These are phyloP conservation scores for Vairimorpha necatrix DNA, from an alignment of 371 early-diverging fungal species.

Conservation along the genomic window DNA sequence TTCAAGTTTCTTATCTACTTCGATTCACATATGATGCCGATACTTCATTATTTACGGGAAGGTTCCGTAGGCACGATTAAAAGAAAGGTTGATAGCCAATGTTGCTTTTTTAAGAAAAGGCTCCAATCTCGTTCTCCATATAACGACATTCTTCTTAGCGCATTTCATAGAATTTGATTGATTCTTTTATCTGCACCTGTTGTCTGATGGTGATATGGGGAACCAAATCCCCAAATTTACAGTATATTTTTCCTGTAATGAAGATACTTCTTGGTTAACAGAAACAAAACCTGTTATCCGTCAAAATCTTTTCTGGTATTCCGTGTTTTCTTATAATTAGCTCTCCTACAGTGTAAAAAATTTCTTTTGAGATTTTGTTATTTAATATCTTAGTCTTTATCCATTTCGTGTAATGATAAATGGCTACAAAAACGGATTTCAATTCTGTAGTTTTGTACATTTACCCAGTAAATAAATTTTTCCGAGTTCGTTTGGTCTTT, in stretches of 20 bases:
- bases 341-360: slow-evolving; percentile 49
- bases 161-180: slow-evolving; percentile 14
- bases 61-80: too few species aligned
- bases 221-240: background rate
- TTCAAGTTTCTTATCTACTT: too few species aligned
- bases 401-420: slow-evolving; percentile 65
- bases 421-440: slow-evolving; percentile 63
- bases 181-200: slow-evolving; percentile 16
- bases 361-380: slow-evolving; percentile 41
- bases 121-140: background rate
- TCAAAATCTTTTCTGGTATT: slow-evolving; percentile 51
- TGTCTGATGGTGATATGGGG: background rate
- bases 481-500: slow-evolving; percentile 46
- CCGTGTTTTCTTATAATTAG: slow-evolving; percentile 41
- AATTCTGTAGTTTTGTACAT: slow-evolving; percentile 53
- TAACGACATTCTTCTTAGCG: background rate
- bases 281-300: slow-evolving; percentile 64
- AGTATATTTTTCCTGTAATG: background rate
- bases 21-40: too few species aligned
- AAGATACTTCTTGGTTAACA: background rate
- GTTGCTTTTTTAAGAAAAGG: too few species aligned
- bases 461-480: slow-evolving; percentile 64
- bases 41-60: too few species aligned
- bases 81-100: too few species aligned
- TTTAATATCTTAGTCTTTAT: slow-evolving; percentile 62